A percentile compares a stretch with the other conserved stretches of the same genome.
Conservation (phyloP, 495 filamentous ascomycete genomes). For the Oleoguttula mirabilis region DNA sequence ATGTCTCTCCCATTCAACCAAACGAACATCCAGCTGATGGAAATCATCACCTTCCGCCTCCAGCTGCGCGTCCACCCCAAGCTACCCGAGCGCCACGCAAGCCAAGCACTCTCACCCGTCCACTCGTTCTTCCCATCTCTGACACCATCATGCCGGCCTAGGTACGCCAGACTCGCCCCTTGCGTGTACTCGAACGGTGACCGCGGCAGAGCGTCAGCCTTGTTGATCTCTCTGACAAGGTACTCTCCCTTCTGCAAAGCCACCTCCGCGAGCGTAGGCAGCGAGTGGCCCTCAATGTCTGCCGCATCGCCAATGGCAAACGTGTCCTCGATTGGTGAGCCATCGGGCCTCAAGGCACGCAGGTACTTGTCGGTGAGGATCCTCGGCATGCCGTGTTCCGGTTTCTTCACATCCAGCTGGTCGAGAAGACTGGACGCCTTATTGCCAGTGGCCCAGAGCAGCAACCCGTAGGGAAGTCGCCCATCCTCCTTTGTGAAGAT, state of each 20-base stretch:
- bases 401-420: conserved; percentile 20
- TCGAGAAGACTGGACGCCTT: conserved; percentile 19
- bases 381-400: conserved; percentile 11
- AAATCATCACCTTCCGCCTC: conserved; percentile 20
- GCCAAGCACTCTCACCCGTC: conserved; percentile 22
- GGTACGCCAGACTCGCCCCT: conserved; percentile 10
- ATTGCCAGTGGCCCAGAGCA: conserved; percentile 30
- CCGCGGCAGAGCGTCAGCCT: not conserved
- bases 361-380: conserved; percentile 26
- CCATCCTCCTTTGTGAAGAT: conserved; percentile 24
- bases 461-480: conserved; percentile 19
- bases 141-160: conserved; percentile 19
- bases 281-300: conserved; percentile 17
- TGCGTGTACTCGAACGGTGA: conserved; percentile 15
- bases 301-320: conserved; percentile 27
- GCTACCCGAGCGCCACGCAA: conserved; percentile 23
- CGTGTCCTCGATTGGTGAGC: conserved; percentile 7
- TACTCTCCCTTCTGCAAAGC: conserved; percentile 26
- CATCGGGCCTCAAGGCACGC: conserved; percentile 16
- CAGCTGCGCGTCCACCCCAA: conserved; percentile 25
- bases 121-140: conserved; percentile 19
- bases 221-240: conserved; percentile 20
- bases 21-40: conserved; percentile 20
- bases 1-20: conserved; percentile 5
- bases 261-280: conserved; percentile 26